These are phyloP conservation scores for Linnemannia zychae DNA, from an alignment of 192 early-diverging fungal species.

Conservation along the genomic window DNA sequence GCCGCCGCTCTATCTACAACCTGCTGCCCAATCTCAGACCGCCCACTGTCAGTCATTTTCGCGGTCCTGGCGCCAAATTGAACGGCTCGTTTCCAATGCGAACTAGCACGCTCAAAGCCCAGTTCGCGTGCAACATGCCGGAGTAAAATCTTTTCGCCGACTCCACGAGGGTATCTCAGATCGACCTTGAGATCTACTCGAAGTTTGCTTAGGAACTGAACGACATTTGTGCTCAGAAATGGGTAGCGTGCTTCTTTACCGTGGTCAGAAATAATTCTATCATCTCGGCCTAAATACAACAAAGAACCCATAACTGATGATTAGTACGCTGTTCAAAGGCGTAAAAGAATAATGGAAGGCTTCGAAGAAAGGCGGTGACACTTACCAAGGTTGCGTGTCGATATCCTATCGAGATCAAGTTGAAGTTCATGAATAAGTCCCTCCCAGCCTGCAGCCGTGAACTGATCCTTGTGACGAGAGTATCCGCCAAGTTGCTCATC, in stretches of 20 bases:
- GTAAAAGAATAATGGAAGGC: not conserved
- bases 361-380: not conserved
- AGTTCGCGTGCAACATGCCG: constrained; percentile 78
- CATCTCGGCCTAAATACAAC: constrained; percentile 79
- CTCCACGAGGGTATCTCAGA: constrained; percentile 79
- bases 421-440: constrained; percentile 82
- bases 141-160: constrained; percentile 94
- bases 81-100: constrained; percentile 92
- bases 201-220: constrained; percentile 71
- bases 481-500: constrained; percentile 97
- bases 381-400: constrained; percentile 84
- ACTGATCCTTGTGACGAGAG: constrained; percentile 85
- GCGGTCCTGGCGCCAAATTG: constrained; percentile 97
- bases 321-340: no score
- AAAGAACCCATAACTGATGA: no score
- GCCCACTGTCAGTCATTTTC: constrained; percentile 81
- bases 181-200: constrained; percentile 89
- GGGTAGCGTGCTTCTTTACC: constrained; percentile 90
- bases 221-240: constrained; percentile 82
- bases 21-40: constrained; percentile 48
- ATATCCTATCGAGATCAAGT: constrained; percentile 88
- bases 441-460: constrained; percentile 71
- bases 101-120: constrained; percentile 74
- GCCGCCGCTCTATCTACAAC: constrained; percentile 21
- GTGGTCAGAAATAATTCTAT: constrained; percentile 91